Percentiles rank a stretch among this genome's conserved stretches.
Conservation (phyloP, 257 asterid genomes). For the Rhazya stricta region DNA sequence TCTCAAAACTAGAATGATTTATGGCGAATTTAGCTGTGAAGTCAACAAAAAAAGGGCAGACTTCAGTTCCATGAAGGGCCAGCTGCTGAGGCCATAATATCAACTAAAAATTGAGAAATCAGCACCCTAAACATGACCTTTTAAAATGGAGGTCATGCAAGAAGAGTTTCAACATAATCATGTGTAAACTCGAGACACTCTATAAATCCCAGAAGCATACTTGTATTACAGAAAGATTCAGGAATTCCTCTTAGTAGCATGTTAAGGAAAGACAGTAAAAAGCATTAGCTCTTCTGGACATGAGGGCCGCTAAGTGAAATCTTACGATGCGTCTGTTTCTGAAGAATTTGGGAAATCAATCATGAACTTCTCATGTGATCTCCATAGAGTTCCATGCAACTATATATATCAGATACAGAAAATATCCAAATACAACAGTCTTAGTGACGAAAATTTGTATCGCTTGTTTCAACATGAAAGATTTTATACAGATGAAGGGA, state of each 20-base stretch:
- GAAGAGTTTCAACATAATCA: neutral
- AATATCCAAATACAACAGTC: too few relatives aligned
- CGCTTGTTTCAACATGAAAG: neutral
- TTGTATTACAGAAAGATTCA: neutral
- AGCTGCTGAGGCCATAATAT: neutral
- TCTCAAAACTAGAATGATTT: neutral
- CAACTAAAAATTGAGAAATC: neutral
- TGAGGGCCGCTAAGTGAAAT: too few relatives aligned
- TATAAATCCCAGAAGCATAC: neutral
- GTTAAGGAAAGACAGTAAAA: neutral
- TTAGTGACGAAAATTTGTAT: too few relatives aligned
- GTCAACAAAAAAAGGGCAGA: neutral
- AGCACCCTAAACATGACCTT: neutral
- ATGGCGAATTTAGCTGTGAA: neutral
- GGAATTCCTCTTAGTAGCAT: neutral
- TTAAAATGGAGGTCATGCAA: neutral
- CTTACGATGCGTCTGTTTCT: neutral
- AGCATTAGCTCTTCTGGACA: neutral
- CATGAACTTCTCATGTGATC: neutral
- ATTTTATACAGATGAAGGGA: neutral
- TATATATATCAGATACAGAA: too few relatives aligned
- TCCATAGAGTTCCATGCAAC: too few relatives aligned
- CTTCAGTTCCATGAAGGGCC: neutral
- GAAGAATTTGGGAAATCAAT: neutral
- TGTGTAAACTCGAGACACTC: neutral